Percentiles rank a stretch among this genome's conserved stretches.
Evolutionary conservation across 1,139 yeast species (phyloP).

Genomic region (Yamadazyma epiphylla): DNA sequence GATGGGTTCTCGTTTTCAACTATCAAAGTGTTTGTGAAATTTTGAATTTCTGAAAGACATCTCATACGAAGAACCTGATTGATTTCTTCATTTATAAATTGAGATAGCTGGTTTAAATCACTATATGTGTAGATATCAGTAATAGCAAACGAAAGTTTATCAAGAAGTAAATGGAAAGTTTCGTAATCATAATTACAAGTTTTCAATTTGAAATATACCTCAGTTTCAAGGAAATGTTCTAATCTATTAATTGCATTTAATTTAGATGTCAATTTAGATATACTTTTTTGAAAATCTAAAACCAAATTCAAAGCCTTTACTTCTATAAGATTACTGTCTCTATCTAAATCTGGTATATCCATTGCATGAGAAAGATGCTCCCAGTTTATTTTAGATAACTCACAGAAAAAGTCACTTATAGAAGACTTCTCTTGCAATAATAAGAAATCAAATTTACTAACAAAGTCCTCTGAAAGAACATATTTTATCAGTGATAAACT

Average conservation of each 20-base stretch:
- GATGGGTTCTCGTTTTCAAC: neutral
- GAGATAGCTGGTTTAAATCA: constrained; percentile 33
- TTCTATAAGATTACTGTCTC: constrained; percentile 29
- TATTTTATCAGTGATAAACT: constrained; percentile 26
- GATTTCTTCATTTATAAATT: constrained; percentile 38
- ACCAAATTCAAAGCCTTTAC: constrained; percentile 37
- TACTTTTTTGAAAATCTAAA: constrained; percentile 33
- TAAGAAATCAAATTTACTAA: constrained; percentile 41
- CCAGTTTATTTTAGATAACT: constrained; percentile 49
- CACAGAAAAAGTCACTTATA: constrained; percentile 21
- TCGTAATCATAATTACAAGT: constrained; percentile 22
- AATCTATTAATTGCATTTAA: constrained; percentile 27
- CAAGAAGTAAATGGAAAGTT: constrained; percentile 17
- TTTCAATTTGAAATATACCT: constrained; percentile 20
- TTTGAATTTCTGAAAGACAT: constrained; percentile 1
- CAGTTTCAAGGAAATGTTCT: constrained; percentile 15
- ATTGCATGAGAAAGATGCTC: constrained; percentile 47
- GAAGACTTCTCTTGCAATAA: constrained; percentile 33
- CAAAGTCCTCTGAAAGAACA: constrained; percentile 18
- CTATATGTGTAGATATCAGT: constrained; percentile 41
- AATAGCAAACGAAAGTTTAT: constrained; percentile 37
- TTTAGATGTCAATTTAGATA: constrained; percentile 24
- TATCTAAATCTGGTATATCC: constrained; percentile 28
- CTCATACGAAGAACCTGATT: constrained; percentile 15
- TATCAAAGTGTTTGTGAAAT: neutral